phyloP scores from a whole-genome alignment of 2,329 filamentous ascomycete species.

The Bertia moriformis region DNA sequence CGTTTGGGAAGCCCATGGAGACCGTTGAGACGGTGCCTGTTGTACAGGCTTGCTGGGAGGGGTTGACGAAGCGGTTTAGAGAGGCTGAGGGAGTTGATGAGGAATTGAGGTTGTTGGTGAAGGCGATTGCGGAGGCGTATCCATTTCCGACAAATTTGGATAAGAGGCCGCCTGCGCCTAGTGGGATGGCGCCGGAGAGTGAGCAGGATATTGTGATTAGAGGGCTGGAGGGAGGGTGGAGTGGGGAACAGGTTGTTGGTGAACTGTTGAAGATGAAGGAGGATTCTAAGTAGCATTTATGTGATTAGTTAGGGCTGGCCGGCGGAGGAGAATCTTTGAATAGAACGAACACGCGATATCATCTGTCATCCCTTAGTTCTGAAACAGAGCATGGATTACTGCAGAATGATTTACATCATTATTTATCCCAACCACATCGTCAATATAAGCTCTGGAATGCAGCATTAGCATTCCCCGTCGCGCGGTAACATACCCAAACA shows the following conservation, averaged over 20 bases:
- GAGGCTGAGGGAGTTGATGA: slow-evolving; percentile 4
- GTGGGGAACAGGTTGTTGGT: slow-evolving; percentile 19
- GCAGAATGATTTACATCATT: too few relatives aligned
- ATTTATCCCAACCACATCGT: too few relatives aligned
- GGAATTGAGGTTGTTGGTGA: slow-evolving; percentile 28
- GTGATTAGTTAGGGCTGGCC: too few relatives aligned
- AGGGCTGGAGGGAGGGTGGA: slow-evolving; percentile 25
- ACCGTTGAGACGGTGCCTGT: slow-evolving; percentile 33
- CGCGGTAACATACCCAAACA: too few relatives aligned
- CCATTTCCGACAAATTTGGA: slow-evolving; percentile 50
- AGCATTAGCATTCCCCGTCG: too few relatives aligned
- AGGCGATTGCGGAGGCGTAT: slow-evolving; percentile 40
- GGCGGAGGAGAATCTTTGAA: too few relatives aligned
- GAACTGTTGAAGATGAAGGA: slow-evolving; percentile 20
- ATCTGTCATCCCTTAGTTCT: too few relatives aligned
- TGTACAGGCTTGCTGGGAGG: slow-evolving; percentile 27
- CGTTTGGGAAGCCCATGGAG: slow-evolving; percentile 53
- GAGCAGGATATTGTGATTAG: slow-evolving; percentile 35
- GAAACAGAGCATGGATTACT: too few relatives aligned
- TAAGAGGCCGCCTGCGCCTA: slow-evolving; percentile 33
- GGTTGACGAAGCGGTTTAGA: slow-evolving; percentile 9
- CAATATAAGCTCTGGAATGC: too few relatives aligned
- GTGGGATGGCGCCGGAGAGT: slow-evolving; percentile 43
- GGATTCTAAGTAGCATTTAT: too few relatives aligned
- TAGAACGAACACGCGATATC: too few relatives aligned